Evolutionary conservation across 345 rosid species (phyloP).

Genomic region (Citrus hindsii): DNA sequence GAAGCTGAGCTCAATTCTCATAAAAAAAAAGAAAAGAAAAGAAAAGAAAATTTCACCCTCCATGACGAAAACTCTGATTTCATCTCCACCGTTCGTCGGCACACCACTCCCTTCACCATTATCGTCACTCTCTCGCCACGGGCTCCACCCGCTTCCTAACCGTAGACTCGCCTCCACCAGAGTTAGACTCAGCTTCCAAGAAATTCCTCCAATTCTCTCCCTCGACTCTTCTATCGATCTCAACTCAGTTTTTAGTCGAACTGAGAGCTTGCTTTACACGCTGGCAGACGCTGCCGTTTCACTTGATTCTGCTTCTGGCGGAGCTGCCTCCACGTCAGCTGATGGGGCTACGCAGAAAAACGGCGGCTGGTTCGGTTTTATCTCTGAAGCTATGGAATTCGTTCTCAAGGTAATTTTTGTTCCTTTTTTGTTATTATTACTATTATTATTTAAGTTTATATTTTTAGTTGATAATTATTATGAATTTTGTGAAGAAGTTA

Average conservation of each 20-base stretch:
- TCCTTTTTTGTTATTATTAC: not conserved
- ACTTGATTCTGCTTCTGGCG: conserved; percentile 43
- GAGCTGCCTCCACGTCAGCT: conserved; percentile 36
- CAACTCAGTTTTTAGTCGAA: conserved; percentile 39
- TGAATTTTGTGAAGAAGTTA: not conserved
- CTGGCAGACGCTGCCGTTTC: conserved; percentile 84
- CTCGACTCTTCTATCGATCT: conserved; percentile 49
- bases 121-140: conserved; percentile 36
- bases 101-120: conserved; percentile 37
- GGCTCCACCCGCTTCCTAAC: conserved; percentile 38
- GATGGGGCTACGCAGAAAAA: conserved; percentile 61
- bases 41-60: no score
- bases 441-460: not conserved
- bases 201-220: conserved; percentile 64
- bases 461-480: not conserved
- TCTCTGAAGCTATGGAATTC: conserved; percentile 82
- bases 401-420: conserved; percentile 68
- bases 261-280: conserved; percentile 76
- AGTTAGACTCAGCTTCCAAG: conserved; percentile 65
- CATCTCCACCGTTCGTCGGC: conserved; percentile 73
- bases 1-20: conserved; percentile 4
- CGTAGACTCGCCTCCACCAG: conserved; percentile 55
- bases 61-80: conserved; percentile 87
- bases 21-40: not conserved
- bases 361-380: conserved; percentile 93